Evolutionary conservation across 495 filamentous ascomycete genomes (phyloP).

Genomic region (Neurospora sp.): DNA sequence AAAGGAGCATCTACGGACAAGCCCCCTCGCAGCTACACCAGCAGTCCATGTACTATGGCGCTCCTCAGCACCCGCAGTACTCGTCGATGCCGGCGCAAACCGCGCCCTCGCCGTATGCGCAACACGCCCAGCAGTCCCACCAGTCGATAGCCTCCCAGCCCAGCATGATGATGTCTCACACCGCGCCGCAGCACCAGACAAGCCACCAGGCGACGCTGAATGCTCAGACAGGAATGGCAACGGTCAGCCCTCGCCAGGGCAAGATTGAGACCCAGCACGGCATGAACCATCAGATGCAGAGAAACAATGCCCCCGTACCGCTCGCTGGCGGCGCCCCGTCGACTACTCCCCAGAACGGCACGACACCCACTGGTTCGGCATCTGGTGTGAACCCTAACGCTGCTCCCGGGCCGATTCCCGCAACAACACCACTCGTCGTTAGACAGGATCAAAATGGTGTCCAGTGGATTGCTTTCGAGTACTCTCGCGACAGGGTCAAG

Average conservation of each 20-base stretch:
- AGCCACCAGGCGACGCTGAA: constrained; percentile 37
- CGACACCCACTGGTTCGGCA: constrained; percentile 35
- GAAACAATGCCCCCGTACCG: constrained; percentile 44
- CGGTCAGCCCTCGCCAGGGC: constrained; percentile 49
- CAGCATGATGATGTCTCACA: constrained; percentile 51
- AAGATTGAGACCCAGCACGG: constrained; percentile 49
- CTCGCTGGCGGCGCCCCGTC: constrained; percentile 28
- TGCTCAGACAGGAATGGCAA: constrained; percentile 38
- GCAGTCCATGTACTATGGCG: constrained; percentile 62
- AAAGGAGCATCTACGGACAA: constrained; percentile 74
- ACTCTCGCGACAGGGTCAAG: constrained; percentile 94
- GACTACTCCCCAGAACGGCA: constrained; percentile 37
- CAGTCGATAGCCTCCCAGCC: constrained; percentile 46
- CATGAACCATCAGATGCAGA: constrained; percentile 45
- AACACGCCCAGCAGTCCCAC: constrained; percentile 63
- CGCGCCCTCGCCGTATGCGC: constrained; percentile 63
- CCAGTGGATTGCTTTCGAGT: constrained; percentile 98
- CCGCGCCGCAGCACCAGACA: constrained; percentile 39
- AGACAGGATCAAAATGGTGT: constrained; percentile 93
- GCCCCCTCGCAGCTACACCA: constrained; percentile 68
- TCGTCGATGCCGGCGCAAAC: constrained; percentile 55
- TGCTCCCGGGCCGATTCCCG: constrained; percentile 96
- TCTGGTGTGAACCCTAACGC: constrained; percentile 71
- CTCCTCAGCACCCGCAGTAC: constrained; percentile 50
- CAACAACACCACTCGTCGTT: constrained; percentile 89